Percentiles rank a stretch among this genome's conserved stretches.
These are phyloP conservation scores for Laburnicola sp. DNA, from an alignment of 2,329 filamentous ascomycete genomes.

Conservation along the genomic window DNA sequence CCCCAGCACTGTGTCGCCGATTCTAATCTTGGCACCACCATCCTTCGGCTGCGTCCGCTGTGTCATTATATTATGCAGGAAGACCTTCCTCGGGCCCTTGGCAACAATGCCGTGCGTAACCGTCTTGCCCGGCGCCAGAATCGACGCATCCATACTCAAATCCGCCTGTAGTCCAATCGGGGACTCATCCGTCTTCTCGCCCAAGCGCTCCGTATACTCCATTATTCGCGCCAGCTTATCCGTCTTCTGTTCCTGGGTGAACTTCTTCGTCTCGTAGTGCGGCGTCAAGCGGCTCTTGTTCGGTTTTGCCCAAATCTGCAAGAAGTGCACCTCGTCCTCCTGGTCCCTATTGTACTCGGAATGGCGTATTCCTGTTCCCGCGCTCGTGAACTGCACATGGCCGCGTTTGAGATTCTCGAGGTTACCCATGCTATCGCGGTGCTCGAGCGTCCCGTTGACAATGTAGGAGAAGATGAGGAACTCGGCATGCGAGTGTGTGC, in stretches of 20 bases:
- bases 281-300: slow-evolving; percentile 74
- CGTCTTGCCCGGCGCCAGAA: slow-evolving; percentile 65
- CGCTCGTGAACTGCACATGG: slow-evolving; percentile 87
- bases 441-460: slow-evolving; percentile 81
- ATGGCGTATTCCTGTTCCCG: slow-evolving; percentile 79
- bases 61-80: slow-evolving; percentile 76
- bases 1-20: slow-evolving; percentile 66
- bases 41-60: slow-evolving; percentile 59
- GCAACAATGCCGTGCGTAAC: slow-evolving; percentile 76
- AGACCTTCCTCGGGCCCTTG: slow-evolving; percentile 69
- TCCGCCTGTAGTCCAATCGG: slow-evolving; percentile 80
- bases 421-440: slow-evolving; percentile 80
- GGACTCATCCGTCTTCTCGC: slow-evolving; percentile 66
- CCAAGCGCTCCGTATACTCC: slow-evolving; percentile 66
- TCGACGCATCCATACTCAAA: slow-evolving; percentile 77
- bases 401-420: slow-evolving; percentile 72
- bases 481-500: slow-evolving; percentile 81
- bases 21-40: slow-evolving; percentile 71
- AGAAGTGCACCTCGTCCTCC: slow-evolving; percentile 73
- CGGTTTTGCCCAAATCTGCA: slow-evolving; percentile 86
- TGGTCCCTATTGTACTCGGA: slow-evolving; percentile 79
- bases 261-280: slow-evolving; percentile 74
- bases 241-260: slow-evolving; percentile 72
- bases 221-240: slow-evolving; percentile 74
- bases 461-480: slow-evolving; percentile 92